Evolutionary conservation across 108 stramenopile species (phyloP), one percentile per base, ranked within the genome.

Genomic region (Cafeteria roenbergensis): DNA sequence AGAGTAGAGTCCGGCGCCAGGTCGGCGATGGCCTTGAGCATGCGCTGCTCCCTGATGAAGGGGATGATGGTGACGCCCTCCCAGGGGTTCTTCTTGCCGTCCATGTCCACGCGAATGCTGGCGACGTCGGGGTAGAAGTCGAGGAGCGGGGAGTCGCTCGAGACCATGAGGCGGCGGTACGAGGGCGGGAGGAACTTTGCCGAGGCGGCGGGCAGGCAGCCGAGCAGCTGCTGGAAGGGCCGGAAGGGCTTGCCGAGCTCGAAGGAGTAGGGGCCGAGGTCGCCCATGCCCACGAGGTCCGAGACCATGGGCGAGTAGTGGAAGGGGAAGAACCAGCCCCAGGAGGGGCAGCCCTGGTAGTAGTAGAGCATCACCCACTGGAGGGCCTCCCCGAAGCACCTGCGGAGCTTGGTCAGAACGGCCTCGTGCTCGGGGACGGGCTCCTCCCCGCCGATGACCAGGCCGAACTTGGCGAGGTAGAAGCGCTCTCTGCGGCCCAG

Each of bases 71-170:
- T 92, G 58, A 99, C 94, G 88, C 91, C 93, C 35, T 94, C 79
- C 97, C 97, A 99, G 27, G 93, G 93, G 91, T 92, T 93, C 8
- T 88, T 87, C 72, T 96, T 96, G 20, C 97, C 97, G 71, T 99
- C 96, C 6, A 93, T 92, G 78, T 99, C 97, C 63, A 88, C 84
- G 20, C 87, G 87, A 64, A 97, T 91, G 65, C 87, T 17, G 20
- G 32, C 27, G 17, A 61, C 30, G 2, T n/a, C 29, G 17, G 93
- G 94, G 78, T 91, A 98, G 67, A 76, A 94, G 12, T 87, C 70
- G 29, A 80, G 78, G 8, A 97, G 64, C 0, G 93, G 95, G 0
- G 89, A 89, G 25, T 80, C 76, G n/a, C 84, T 78, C 26, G 86
- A 76, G 22, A 86, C 57, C 94, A 95, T 95, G 22, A 98, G 86